phyloP scores from a whole-genome alignment of 257 asterid species.

The Primulina tabacum region DNA sequence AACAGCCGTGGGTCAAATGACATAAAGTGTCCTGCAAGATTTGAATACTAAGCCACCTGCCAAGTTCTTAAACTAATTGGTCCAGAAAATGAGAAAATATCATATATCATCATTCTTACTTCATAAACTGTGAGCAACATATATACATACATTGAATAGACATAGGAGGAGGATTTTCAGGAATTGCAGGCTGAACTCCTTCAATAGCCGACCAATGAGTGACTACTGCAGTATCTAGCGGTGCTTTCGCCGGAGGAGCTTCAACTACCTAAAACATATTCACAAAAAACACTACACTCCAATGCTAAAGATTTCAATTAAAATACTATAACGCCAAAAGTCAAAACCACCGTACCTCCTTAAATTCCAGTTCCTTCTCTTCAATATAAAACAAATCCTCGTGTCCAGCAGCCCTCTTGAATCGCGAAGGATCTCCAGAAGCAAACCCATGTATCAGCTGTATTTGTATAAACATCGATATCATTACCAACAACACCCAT shows the following conservation, averaged over 20 bases:
- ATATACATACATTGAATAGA: slow-evolving; percentile 51
- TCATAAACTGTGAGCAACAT: not conserved
- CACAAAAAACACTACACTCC: not conserved
- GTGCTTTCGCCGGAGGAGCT: slow-evolving; percentile 94
- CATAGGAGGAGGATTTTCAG: slow-evolving; percentile 91
- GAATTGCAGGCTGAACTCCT: slow-evolving; percentile 96
- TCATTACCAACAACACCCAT: slow-evolving; percentile 22
- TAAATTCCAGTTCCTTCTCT: slow-evolving; percentile 88
- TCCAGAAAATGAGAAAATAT: not conserved
- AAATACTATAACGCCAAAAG: slow-evolving; percentile 7
- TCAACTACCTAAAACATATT: slow-evolving; percentile 67
- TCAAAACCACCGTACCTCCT: slow-evolving; percentile 56
- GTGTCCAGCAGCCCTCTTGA: slow-evolving; percentile 90
- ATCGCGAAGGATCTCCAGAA: slow-evolving; percentile 78
- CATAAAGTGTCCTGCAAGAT: slow-evolving; percentile 8
- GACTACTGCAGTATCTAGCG: slow-evolving; percentile 73
- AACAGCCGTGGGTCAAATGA: slow-evolving; percentile 7
- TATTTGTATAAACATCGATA: slow-evolving; percentile 22
- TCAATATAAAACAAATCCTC: slow-evolving; percentile 87
- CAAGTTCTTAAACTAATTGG: not conserved
- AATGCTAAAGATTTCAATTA: not conserved
- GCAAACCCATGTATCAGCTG: slow-evolving; percentile 97
- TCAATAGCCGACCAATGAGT: slow-evolving; percentile 95
- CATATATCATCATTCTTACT: not conserved
- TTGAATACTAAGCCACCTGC: not conserved